These are phyloP conservation scores for Tuber umbilicatum DNA, from an alignment of 495 filamentous ascomycete genomes.

Conservation along the genomic window DNA sequence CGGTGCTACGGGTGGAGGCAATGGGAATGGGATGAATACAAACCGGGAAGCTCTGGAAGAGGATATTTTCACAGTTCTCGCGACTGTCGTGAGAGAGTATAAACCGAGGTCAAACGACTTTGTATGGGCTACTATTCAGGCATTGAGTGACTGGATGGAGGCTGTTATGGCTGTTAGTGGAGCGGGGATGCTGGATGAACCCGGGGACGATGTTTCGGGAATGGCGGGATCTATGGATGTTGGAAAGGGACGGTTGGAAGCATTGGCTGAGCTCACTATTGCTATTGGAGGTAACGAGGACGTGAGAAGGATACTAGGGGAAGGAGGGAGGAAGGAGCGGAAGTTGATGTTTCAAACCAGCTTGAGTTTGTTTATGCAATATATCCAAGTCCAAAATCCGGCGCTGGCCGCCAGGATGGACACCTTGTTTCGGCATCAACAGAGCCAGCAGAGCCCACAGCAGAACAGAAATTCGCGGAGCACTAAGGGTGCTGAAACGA, in stretches of 20 bases:
- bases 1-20: slow-evolving; percentile 8
- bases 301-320: slow-evolving; percentile 47
- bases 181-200: slow-evolving; percentile 43
- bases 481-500: slow-evolving; percentile 45
- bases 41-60: slow-evolving; percentile 33
- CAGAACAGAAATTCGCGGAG: slow-evolving; percentile 51
- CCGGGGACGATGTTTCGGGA: slow-evolving; percentile 43
- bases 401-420: slow-evolving; percentile 45
- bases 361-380: slow-evolving; percentile 47
- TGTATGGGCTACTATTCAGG: slow-evolving; percentile 37
- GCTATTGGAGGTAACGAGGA: slow-evolving; percentile 52
- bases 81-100: slow-evolving; percentile 19
- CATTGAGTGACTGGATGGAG: slow-evolving; percentile 41
- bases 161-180: slow-evolving; percentile 48
- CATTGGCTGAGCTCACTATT: slow-evolving; percentile 50
- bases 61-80: slow-evolving; percentile 36
- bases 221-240: slow-evolving; percentile 44
- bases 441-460: slow-evolving; percentile 50
- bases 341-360: slow-evolving; percentile 41
- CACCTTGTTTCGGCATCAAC: slow-evolving; percentile 49
- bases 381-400: slow-evolving; percentile 38
- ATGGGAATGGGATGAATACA: not conserved
- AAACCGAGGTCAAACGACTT: slow-evolving; percentile 35
- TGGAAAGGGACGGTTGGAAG: slow-evolving; percentile 46
- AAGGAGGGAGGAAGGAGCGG: slow-evolving; percentile 42